Percentiles rank a stretch among this genome's conserved stretches.
phyloP scores from a whole-genome alignment of 2,329 filamentous ascomycete species.

The Bipolaris oryzae region DNA sequence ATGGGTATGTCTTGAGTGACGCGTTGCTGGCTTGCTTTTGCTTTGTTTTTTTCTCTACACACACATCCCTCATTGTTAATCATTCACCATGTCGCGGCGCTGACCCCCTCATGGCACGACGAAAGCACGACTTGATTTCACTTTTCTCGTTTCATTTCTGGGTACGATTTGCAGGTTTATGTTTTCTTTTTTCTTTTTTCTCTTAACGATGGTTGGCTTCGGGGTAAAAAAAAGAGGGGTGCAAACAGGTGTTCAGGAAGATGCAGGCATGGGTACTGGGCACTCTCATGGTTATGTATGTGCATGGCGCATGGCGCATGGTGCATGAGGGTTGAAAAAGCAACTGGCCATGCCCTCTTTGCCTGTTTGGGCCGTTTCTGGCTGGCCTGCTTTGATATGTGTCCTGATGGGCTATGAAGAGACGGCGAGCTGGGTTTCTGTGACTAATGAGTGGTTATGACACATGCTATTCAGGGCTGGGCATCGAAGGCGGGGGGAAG shows the following conservation, averaged over 20 bases:
- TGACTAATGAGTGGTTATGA: constrained; percentile 38
- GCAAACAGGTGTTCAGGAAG: constrained; percentile 30
- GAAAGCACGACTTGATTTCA: constrained; percentile 27
- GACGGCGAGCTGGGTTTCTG: constrained; percentile 32
- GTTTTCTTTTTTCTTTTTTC: constrained; percentile 15
- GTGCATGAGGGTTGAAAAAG: constrained; percentile 39
- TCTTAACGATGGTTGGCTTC: constrained; percentile 13
- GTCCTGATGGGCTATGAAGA: constrained; percentile 10
- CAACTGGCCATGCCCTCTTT: constrained; percentile 34
- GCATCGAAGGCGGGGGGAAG: constrained; percentile 5
- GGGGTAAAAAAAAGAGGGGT: constrained; percentile 23
- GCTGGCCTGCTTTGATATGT: constrained; percentile 6
- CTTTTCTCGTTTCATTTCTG: background rate
- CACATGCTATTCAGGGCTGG: constrained; percentile 16
- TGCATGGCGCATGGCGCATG: constrained; percentile 36
- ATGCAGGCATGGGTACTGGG: constrained; percentile 10
- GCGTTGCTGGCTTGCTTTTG: constrained; percentile 9
- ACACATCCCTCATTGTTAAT: constrained; percentile 34
- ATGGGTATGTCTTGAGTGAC: constrained; percentile 1
- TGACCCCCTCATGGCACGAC: constrained; percentile 31
- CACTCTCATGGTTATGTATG: constrained; percentile 19
- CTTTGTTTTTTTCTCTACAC: constrained; percentile 7
- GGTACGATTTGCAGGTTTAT: constrained; percentile 1
- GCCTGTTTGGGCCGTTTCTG: constrained; percentile 27
- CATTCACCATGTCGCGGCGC: constrained; percentile 27